Percentiles rank a stretch among this genome's conserved stretches.
Evolutionary conservation across 352 stramenopile genomes (phyloP).

Genomic region (Globisporangium viniferum): DNA sequence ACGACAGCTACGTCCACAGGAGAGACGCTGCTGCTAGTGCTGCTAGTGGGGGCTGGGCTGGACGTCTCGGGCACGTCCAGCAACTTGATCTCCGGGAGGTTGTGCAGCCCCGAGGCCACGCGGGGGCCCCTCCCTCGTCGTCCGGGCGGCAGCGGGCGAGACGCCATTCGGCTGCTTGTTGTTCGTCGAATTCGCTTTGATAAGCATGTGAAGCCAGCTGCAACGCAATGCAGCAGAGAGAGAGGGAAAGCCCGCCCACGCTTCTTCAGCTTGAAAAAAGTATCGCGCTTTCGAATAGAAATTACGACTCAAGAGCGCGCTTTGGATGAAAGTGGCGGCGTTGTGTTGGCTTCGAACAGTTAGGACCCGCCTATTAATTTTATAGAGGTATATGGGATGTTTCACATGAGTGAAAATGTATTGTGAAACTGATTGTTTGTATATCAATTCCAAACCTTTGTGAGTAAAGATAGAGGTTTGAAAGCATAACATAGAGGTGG

Average conservation of each 20-base stretch:
- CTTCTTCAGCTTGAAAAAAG: not conserved
- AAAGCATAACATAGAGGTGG: too few species aligned
- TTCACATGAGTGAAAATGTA: not conserved
- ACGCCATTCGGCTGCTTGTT: constrained; percentile 9
- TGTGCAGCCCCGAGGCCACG: constrained; percentile 13
- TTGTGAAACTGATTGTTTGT: not conserved
- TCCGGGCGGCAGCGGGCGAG: constrained; percentile 18
- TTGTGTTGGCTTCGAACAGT: not conserved
- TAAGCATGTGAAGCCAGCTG: not conserved
- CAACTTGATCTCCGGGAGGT: constrained; percentile 15
- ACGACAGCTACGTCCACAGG: not conserved
- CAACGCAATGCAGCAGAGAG: not conserved
- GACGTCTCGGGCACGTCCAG: constrained; percentile 4
- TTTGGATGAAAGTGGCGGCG: not conserved
- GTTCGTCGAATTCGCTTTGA: not conserved
- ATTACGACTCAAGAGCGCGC: not conserved
- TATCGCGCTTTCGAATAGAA: not conserved
- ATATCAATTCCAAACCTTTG: not conserved
- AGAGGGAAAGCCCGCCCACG: not conserved
- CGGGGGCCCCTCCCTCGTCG: constrained; percentile 12
- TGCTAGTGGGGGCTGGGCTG: not conserved
- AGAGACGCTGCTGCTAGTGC: not conserved
- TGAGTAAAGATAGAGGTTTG: too few species aligned
- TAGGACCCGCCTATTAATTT: not conserved
- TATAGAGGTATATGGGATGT: not conserved